A percentile compares a stretch with the other conserved stretches of the same genome.
Conservation (phyloP, 2,329 filamentous ascomycete species). For the Dothistroma septosporum region DNA sequence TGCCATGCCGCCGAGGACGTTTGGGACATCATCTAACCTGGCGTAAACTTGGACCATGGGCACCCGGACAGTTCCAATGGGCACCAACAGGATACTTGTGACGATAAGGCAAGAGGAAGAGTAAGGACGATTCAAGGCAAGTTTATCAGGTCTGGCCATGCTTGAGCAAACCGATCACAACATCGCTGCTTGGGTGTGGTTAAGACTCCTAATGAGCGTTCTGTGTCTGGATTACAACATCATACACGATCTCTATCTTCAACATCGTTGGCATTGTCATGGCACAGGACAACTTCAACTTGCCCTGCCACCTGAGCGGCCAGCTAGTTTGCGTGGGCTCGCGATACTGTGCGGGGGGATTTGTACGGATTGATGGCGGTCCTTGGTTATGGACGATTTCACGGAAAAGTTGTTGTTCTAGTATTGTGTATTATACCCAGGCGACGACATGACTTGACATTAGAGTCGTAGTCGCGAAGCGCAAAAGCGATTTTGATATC, state of each 20-base stretch:
- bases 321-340: neutral
- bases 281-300: slow-evolving; percentile 6
- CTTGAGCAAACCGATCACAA: slow-evolving; percentile 22
- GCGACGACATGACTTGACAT: neutral
- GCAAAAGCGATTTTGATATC: neutral
- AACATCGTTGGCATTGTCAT: neutral
- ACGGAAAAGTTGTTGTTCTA: neutral
- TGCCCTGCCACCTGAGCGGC: neutral
- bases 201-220: slow-evolving; percentile 10
- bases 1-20: slow-evolving; percentile 96
- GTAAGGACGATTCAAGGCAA: slow-evolving; percentile 19
- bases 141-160: slow-evolving; percentile 15
- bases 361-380: neutral
- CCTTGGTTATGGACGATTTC: neutral
- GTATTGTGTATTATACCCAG: neutral
- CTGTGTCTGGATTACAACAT: slow-evolving; percentile 21
- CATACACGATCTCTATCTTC: slow-evolving; percentile 7
- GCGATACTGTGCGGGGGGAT: neutral
- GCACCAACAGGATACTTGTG: neutral
- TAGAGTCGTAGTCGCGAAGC: neutral
- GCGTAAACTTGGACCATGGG: neutral
- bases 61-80: neutral
- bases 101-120: slow-evolving; percentile 7
- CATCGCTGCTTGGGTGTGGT: slow-evolving; percentile 20
- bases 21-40: slow-evolving; percentile 79